Evolutionary conservation across 192 early-diverging fungal species (phyloP).

Genomic region (Coemansia sp.): DNA sequence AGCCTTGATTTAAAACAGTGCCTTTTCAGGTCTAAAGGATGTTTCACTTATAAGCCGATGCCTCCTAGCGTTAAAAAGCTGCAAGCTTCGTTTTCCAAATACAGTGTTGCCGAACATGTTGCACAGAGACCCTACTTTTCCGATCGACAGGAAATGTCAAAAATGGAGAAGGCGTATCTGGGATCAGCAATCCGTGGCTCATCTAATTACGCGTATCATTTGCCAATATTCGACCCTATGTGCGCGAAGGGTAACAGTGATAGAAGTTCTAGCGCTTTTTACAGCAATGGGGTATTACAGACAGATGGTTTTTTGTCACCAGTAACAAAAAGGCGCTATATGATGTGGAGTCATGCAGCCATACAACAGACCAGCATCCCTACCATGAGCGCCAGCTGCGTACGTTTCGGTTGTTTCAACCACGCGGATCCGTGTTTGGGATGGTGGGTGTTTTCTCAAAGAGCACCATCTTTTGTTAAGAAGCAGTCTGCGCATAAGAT

Average conservation of each 20-base stretch:
- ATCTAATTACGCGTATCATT: neutral
- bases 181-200: constrained; percentile 4
- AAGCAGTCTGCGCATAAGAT: neutral
- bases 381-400: neutral
- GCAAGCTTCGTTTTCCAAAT: neutral
- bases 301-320: neutral
- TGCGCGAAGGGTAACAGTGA: constrained; percentile 1
- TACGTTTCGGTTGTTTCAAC: neutral
- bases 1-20: neutral
- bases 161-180: constrained; percentile 11
- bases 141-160: constrained; percentile 12
- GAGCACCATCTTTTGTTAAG: constrained; percentile 11
- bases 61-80: constrained; percentile 11
- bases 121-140: constrained; percentile 24
- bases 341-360: constrained; percentile 23
- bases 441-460: constrained; percentile 41
- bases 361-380: neutral
- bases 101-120: constrained; percentile 13
- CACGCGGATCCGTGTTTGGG: neutral
- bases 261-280: neutral
- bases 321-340: constrained; percentile 10
- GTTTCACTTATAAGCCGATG: neutral
- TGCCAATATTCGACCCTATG: constrained; percentile 26
- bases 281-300: neutral
- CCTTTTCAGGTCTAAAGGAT: neutral